Conservation (phyloP, 495 filamentous ascomycete species). For the Neurospora sp. region DNA sequence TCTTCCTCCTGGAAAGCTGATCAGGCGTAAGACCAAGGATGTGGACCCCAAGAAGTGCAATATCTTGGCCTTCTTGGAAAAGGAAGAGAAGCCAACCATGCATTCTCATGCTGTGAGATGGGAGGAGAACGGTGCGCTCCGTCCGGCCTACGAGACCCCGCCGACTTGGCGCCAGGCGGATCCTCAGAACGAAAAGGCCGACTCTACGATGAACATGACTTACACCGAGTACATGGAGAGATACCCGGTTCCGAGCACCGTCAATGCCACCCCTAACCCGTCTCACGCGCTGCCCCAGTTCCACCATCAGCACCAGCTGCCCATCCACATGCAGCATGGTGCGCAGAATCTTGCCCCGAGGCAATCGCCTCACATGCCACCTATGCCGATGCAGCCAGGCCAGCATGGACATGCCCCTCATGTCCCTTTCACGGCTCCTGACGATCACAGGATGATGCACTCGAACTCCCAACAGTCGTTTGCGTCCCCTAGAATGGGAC, state of each 20-base stretch:
- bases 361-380: slow-evolving; percentile 55
- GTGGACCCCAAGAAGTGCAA: slow-evolving; percentile 41
- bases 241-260: slow-evolving; percentile 36
- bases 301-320: slow-evolving; percentile 69
- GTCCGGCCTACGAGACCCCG: slow-evolving; percentile 62
- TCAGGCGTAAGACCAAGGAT: slow-evolving; percentile 52
- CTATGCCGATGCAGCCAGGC: slow-evolving; percentile 51
- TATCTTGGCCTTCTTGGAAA: slow-evolving; percentile 60
- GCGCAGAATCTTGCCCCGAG: slow-evolving; percentile 33
- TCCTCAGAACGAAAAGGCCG: slow-evolving; percentile 51
- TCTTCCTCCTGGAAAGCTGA: slow-evolving; percentile 36
- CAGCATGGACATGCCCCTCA: slow-evolving; percentile 54
- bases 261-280: slow-evolving; percentile 59
- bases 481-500: slow-evolving; percentile 68
- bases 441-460: slow-evolving; percentile 81
- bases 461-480: slow-evolving; percentile 65
- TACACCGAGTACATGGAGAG: slow-evolving; percentile 71
- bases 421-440: slow-evolving; percentile 53
- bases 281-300: slow-evolving; percentile 44
- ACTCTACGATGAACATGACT: slow-evolving; percentile 44
- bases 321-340: slow-evolving; percentile 51
- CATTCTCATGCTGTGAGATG: slow-evolving; percentile 51
- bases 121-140: slow-evolving; percentile 64
- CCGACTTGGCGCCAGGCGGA: slow-evolving; percentile 64
- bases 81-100: slow-evolving; percentile 43